Evolutionary conservation across 495 filamentous ascomycete genomes (phyloP).

Genomic region (Talaromyces ruber): DNA sequence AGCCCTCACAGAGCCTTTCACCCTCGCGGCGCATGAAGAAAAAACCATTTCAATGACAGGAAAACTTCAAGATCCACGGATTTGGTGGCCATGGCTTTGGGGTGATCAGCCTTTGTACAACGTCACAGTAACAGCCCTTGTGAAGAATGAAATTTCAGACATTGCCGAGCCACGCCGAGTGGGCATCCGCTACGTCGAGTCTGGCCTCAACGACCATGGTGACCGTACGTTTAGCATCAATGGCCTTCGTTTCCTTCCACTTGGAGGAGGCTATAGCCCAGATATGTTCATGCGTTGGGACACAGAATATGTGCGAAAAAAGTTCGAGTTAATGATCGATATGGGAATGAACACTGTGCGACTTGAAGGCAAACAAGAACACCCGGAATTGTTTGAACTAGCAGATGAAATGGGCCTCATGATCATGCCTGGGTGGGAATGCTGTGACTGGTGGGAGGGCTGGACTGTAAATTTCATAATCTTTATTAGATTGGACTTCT

Average conservation of each 20-base stretch:
- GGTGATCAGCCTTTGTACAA: slow-evolving; percentile 67
- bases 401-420: slow-evolving; percentile 53
- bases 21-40: slow-evolving; percentile 26
- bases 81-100: slow-evolving; percentile 77
- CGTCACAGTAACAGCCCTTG: slow-evolving; percentile 29
- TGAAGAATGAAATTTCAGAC: slow-evolving; percentile 36
- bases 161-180: slow-evolving; percentile 24
- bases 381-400: slow-evolving; percentile 48
- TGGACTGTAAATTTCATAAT: slow-evolving; percentile 33
- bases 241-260: slow-evolving; percentile 46
- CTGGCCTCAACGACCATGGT: slow-evolving; percentile 40
- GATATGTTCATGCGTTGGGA: slow-evolving; percentile 57
- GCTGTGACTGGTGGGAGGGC: slow-evolving; percentile 62
- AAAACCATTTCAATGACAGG: slow-evolving; percentile 27
- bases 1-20: slow-evolving; percentile 22
- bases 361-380: slow-evolving; percentile 58
- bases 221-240: slow-evolving; percentile 51
- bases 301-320: slow-evolving; percentile 25
- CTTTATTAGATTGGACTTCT: not conserved
- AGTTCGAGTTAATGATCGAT: slow-evolving; percentile 44
- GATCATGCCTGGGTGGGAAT: slow-evolving; percentile 59
- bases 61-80: slow-evolving; percentile 41
- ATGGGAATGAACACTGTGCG: slow-evolving; percentile 56
- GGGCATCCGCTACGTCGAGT: slow-evolving; percentile 48
- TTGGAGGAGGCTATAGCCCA: slow-evolving; percentile 51